Base-by-base conservation (phyloP, 495 filamentous ascomycete genomes). In the Aspergillus incahuasiensis region DNA sequence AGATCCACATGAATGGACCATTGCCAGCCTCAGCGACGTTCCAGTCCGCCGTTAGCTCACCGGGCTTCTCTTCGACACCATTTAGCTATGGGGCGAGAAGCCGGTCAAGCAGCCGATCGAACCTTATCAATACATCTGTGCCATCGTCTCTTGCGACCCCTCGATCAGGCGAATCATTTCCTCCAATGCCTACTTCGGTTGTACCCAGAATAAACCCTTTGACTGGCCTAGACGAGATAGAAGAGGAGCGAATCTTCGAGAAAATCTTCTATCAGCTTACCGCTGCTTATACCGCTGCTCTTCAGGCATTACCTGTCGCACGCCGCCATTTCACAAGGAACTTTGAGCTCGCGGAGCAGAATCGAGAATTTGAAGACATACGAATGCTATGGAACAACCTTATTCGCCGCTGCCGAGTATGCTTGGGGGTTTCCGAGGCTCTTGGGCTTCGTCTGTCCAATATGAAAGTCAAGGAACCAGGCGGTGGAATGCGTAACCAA, bases 391-490 rank as follows among this genome's bases (percentile, higher is more conserved):
- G 86, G 90, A 82, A 73, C 48, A 76, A 76, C n/a, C 80, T 90
- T 49, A 82, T 87, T 40, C 77, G 79, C 25, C 86, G 86, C 53
- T 87, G 83, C 59, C 77, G 73, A 6, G 72, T 76, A n/a, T 82
- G 86, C 21, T 73, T 87, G 28, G 79, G 83, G 39, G 79, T 86
- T 46, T 87, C 85, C 2, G 82, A 88, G 63, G 69, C 77, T 8
- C 72, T 96, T n/a, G 85, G 86, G 58, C 72, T 72, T 19, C 81
- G 86, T 8, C 75, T 96, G 5, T 87, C 83, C n/a, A 77, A 75
- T 50, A 89, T 95, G 74, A 90, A 89, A 69, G 74, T 95, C 22
- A 91, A 90, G 61, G 90, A 96, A 56, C 88, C 86, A 8, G 85
- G 82, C 25, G 75, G 72, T 18, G 76, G 77, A 15, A 79, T 88